Percentiles rank a stretch among this genome's conserved stretches.
Evolutionary conservation across 2,329 filamentous ascomycete genomes (phyloP).

Genomic region (Ceratocystis cacaofunesta): DNA sequence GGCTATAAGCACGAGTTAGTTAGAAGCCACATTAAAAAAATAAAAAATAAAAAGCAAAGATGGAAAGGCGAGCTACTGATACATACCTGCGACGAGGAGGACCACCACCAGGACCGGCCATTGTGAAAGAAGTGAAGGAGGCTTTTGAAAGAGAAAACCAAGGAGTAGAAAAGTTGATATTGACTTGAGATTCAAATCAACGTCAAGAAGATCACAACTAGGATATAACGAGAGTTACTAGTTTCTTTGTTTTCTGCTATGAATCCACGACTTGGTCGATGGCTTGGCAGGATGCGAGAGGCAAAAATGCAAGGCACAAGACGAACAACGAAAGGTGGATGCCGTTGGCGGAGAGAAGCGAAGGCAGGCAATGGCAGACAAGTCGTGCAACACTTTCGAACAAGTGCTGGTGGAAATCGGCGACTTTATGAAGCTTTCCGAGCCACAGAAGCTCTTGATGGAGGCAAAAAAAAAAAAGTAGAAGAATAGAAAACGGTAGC

Average conservation of each 20-base stretch:
- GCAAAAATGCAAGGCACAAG: background rate
- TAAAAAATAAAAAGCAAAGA: background rate
- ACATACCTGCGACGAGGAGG: conserved; percentile 57
- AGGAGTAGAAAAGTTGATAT: background rate
- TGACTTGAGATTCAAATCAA: background rate
- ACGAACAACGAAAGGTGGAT: background rate
- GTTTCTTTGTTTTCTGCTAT: background rate
- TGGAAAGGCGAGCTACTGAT: background rate
- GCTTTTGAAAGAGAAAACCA: conserved; percentile 6
- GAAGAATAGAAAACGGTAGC: background rate
- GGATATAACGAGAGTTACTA: conserved; percentile 6
- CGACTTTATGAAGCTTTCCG: conserved; percentile 4
- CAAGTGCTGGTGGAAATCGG: background rate
- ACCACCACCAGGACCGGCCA: conserved; percentile 91
- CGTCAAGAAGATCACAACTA: background rate
- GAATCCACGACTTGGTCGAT: background rate
- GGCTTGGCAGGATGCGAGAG: background rate
- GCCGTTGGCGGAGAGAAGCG: background rate
- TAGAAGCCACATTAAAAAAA: background rate
- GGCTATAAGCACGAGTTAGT: conserved; percentile 40
- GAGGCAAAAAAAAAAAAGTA: background rate
- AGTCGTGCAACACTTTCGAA: background rate
- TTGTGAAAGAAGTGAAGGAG: conserved; percentile 28
- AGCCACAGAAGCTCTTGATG: background rate
- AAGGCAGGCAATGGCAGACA: background rate